Base-by-base conservation (phyloP, 495 filamentous ascomycete genomes). In the Podospora pseudopauciseta region DNA sequence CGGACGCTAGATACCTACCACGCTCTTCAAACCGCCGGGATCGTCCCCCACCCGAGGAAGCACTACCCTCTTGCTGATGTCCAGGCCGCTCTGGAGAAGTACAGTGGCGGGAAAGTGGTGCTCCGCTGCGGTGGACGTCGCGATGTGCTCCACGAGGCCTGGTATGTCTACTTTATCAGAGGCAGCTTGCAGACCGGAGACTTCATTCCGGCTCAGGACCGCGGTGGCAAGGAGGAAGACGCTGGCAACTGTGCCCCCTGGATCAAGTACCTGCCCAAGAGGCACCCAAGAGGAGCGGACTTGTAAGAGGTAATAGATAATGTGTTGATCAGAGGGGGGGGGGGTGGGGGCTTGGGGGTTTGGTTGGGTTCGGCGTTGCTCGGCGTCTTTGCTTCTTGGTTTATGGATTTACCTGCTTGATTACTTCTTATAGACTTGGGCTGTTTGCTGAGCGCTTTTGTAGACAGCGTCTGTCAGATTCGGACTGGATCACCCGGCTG, bases 81-180 rank as follows among this genome's bases (percentile, higher is more conserved):
- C 67, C 82, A 89, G 65, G 76, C 77, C 13, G 88, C 90, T 3
- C 80, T 96, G n/a, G 80, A 84, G 44, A 70, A 74, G 7, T 86
- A 85, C 39, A 89, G 89, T 68, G 91, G 91, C 19, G 83, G 86
- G 18, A 78, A 82, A 2, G 91, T 92, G 9, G 88, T 88, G 16
- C 81, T 96, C 6, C 86, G 88, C 59, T 97, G 93, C 77, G 71
- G 76, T 11, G 71, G 65, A 62, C 56, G 49, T n/a, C 57, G 56
- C n/a, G 75, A 77, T 26, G 76, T 81, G 28, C 78, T 97, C 28
- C 89, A 93, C 72, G 89, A 96, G 79, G 87, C 92, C 26, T 95
- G 91, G 90, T 96, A 96, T 74, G 86, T 88, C 68, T 96, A 90
- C 80, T 90, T 94, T 71, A 86, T 96, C 13, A 85, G 86, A 63